These are phyloP conservation scores for Suillus variegatus DNA, from an alignment of 768 basidiomycete genomes.

Conservation along the genomic window DNA sequence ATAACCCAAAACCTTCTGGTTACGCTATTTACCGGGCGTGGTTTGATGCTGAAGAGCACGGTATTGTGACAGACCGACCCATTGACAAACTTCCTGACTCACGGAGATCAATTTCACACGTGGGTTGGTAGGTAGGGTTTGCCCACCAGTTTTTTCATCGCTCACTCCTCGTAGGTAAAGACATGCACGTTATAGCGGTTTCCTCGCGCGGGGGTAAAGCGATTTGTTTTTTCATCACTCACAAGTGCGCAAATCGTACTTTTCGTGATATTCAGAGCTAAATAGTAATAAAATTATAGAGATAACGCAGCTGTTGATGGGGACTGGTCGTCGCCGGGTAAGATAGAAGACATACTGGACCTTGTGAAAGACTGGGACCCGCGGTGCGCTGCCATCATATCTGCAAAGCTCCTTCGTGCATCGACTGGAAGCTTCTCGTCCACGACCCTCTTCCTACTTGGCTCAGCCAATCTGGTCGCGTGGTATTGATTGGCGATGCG, in stretches of 20 bases:
- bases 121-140: slow-evolving; percentile 19
- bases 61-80: slow-evolving; percentile 23
- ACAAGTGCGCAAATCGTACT: slow-evolving; percentile 13
- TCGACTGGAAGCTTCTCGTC: slow-evolving; percentile 42
- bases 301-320: slow-evolving; percentile 23
- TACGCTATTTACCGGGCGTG: slow-evolving; percentile 30
- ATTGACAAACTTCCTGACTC: slow-evolving; percentile 16
- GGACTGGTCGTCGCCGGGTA: slow-evolving; percentile 22
- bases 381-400: slow-evolving; percentile 25
- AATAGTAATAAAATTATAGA: slow-evolving; percentile 5
- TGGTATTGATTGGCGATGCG: slow-evolving; percentile 30
- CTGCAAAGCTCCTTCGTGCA: slow-evolving; percentile 26
- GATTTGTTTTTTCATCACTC: slow-evolving; percentile 25
- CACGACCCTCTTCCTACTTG: slow-evolving; percentile 39
- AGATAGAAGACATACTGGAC: slow-evolving; percentile 23
- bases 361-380: slow-evolving; percentile 27
- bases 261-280: not conserved
- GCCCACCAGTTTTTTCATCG: not conserved
- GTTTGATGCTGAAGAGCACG: slow-evolving; percentile 22
- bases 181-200: slow-evolving; percentile 22
- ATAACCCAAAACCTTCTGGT: slow-evolving; percentile 22
- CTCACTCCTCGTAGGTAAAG: slow-evolving; percentile 10
- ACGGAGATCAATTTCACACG: slow-evolving; percentile 16
- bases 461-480: slow-evolving; percentile 29
- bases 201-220: slow-evolving; percentile 18